phyloP scores from a whole-genome alignment of 352 stramenopile genomes.

The Bremia lactucae region DNA sequence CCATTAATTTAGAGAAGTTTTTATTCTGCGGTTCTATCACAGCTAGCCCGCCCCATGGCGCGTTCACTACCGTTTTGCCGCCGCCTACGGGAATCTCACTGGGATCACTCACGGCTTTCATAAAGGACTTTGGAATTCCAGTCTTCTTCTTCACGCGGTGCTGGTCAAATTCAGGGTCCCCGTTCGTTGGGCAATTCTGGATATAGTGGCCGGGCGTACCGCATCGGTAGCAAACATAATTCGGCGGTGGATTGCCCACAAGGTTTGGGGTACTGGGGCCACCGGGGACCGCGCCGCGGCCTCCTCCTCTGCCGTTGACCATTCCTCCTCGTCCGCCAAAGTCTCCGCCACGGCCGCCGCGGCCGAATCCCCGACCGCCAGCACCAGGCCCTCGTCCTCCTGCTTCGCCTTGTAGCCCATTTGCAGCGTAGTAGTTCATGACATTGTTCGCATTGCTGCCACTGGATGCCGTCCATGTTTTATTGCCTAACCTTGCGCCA shows the following conservation, averaged over 20 bases:
- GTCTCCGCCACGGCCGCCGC: conserved; percentile 26
- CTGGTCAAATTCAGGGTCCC: conserved; percentile 80
- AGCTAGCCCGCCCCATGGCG: conserved; percentile 75
- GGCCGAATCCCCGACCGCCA: conserved; percentile 34
- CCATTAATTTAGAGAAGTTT: conserved; percentile 89
- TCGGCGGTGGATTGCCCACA: conserved; percentile 55
- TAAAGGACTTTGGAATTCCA: conserved; percentile 83
- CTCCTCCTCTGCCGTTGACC: conserved; percentile 38
- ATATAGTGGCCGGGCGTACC: conserved; percentile 80
- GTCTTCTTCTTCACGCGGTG: conserved; percentile 84
- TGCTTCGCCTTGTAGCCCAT: conserved; percentile 22
- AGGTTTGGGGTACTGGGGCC: conserved; percentile 7
- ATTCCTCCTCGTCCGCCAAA: conserved; percentile 35
- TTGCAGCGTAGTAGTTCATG: conserved; percentile 62
- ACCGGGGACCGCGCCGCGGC: conserved; percentile 18
- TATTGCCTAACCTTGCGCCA: conserved; percentile 66
- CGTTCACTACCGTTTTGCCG: conserved; percentile 83
- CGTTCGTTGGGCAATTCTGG: conserved; percentile 84
- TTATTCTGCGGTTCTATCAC: conserved; percentile 87
- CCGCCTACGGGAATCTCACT: conserved; percentile 74
- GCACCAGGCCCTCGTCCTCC: conserved; percentile 28
- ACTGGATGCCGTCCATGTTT: conserved; percentile 66
- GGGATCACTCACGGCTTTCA: conserved; percentile 79
- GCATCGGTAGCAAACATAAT: conserved; percentile 83
- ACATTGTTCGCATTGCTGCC: conserved; percentile 74